Conservation (phyloP, 2,329 filamentous ascomycete species). For the Alternaria sp. region DNA sequence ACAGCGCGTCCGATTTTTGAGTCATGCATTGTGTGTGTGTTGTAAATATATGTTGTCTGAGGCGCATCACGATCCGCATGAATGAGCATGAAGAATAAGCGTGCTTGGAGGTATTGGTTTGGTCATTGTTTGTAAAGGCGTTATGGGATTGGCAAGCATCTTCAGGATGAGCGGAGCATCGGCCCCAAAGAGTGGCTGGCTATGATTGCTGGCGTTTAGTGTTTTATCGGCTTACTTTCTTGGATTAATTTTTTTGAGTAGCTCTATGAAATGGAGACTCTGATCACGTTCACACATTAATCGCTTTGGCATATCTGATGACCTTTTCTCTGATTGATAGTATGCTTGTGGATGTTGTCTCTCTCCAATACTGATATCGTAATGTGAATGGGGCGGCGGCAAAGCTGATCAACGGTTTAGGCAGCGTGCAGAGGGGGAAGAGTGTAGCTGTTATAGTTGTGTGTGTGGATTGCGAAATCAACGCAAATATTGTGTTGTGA, state of each 20-base stretch:
- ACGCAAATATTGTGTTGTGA: too few species aligned
- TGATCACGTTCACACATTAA: neutral
- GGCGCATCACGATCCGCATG: slow-evolving; percentile 1
- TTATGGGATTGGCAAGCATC: neutral
- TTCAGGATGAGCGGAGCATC: neutral
- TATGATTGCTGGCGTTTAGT: neutral
- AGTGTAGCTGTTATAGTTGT: too few species aligned
- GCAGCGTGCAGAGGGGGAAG: too few species aligned
- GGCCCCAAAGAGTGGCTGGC: slow-evolving; percentile 2
- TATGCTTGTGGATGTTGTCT: too few species aligned
- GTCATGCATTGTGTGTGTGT: neutral
- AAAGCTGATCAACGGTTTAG: too few species aligned
- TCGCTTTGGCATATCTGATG: too few species aligned
- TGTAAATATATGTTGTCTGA: neutral
- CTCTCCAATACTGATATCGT: too few species aligned
- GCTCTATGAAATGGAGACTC: neutral
- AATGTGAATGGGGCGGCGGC: too few species aligned
- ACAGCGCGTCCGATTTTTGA: too few species aligned
- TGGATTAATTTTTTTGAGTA: neutral
- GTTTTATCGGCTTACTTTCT: neutral
- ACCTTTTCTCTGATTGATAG: too few species aligned
- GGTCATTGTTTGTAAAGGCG: neutral
- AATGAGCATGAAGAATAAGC: neutral
- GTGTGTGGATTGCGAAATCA: too few species aligned
- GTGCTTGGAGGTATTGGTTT: neutral